Evolutionary conservation across 768 basidiomycete genomes (phyloP).

Genomic region (Trametes meyenii): DNA sequence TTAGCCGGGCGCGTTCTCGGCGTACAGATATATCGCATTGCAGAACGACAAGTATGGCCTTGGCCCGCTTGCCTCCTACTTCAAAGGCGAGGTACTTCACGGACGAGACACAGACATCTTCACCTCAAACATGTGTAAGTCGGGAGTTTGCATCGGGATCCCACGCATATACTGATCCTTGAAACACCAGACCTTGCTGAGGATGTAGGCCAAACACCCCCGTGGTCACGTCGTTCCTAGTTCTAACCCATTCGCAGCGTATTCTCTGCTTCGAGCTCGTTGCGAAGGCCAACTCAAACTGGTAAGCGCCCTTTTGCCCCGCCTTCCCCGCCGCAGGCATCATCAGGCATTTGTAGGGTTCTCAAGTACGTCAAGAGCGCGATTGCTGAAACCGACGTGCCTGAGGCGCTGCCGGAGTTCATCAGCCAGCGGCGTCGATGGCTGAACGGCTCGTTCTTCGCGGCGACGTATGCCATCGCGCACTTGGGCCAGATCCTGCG

Average conservation of each 20-base stretch:
- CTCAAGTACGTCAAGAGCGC: conserved; percentile 96
- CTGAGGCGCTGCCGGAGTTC: conserved; percentile 90
- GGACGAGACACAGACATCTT: conserved; percentile 90
- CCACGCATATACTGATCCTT: not conserved
- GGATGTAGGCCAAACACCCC: conserved; percentile 56
- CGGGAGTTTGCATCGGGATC: not conserved
- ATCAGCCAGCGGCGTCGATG: conserved; percentile 89
- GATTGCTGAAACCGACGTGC: conserved; percentile 92
- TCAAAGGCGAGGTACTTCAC: conserved; percentile 90
- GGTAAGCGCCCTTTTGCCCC: conserved; percentile 47
- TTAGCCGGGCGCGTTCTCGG: conserved; percentile 92
- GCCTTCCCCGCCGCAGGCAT: conserved; percentile 10
- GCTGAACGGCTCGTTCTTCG: conserved; percentile 94
- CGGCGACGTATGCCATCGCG: conserved; percentile 89
- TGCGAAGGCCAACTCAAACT: conserved; percentile 75
- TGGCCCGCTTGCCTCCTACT: conserved; percentile 94
- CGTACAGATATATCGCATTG: conserved; percentile 87
- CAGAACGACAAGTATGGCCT: conserved; percentile 81
- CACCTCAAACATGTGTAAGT: conserved; percentile 94
- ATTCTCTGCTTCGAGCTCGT: conserved; percentile 83
- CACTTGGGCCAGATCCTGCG: conserved; percentile 80
- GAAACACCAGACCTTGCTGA: conserved; percentile 75
- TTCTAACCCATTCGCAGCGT: conserved; percentile 51
- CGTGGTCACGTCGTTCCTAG: conserved; percentile 18
- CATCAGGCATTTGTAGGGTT: conserved; percentile 56